A percentile compares a stretch with the other conserved stretches of the same genome.
Evolutionary conservation across 2,329 filamentous ascomycete genomes (phyloP).

Genomic region (Septoria linicola): DNA sequence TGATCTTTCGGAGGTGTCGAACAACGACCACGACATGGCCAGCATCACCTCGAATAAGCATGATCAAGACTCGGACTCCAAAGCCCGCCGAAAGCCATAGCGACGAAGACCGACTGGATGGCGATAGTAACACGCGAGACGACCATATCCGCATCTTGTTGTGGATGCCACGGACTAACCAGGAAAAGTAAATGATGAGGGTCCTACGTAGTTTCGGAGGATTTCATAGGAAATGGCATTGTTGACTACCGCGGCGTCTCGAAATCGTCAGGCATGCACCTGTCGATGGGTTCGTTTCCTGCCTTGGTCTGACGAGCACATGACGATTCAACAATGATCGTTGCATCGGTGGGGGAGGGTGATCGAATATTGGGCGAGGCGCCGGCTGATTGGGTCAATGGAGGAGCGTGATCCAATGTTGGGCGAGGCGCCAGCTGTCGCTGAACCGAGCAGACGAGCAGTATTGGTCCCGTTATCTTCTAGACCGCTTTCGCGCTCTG

Average conservation of each 20-base stretch:
- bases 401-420: slow-evolving; percentile 5
- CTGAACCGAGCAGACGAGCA: too few species aligned
- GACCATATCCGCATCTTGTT: slow-evolving; percentile 18
- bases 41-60: too few species aligned
- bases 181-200: slow-evolving; percentile 24
- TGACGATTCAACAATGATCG: slow-evolving; percentile 5
- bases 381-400: too few species aligned
- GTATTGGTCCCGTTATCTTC: slow-evolving; percentile 14
- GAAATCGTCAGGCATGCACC: slow-evolving; percentile 35
- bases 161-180: slow-evolving; percentile 4
- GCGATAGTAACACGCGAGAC: slow-evolving; percentile 18
- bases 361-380: too few species aligned
- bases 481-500: slow-evolving; percentile 25
- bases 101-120: too few species aligned
- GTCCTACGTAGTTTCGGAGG: background rate
- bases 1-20: too few species aligned
- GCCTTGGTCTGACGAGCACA: slow-evolving; percentile 19
- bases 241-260: slow-evolving; percentile 37
- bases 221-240: slow-evolving; percentile 10
- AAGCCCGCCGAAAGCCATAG: too few species aligned
- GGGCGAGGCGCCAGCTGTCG: background rate
- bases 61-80: too few species aligned
- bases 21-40: too few species aligned
- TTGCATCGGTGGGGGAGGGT: background rate
- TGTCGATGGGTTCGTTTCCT: slow-evolving; percentile 31